Evolutionary conservation across 192 early-diverging fungal genomes (phyloP), one percentile per base, ranked within the genome.

Genomic region (Coemansia sp.): DNA sequence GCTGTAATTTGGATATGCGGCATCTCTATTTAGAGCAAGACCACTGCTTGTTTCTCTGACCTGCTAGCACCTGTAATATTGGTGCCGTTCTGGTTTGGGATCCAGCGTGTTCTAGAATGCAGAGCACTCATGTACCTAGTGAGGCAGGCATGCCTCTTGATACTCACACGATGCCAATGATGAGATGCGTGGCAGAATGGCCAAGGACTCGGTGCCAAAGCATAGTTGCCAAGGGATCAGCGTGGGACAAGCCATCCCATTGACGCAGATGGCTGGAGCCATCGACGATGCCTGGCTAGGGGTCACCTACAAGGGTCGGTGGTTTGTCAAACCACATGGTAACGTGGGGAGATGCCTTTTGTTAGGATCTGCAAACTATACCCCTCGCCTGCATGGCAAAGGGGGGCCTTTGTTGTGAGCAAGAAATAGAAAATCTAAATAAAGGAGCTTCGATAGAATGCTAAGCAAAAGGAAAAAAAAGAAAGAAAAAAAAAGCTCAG

Each of bases 291-390:
- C 8, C 18, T 45, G 43, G 43, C 18, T 45, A 18, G 9, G 8
- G n/a, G 43, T 6, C n/a, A 43, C 10, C 46, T 11, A 48, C 46
- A 26, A 50, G 23, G 23, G 21, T 26, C 9, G 10, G 23, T 50
- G 48, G 48, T 50, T 50, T 50, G 48, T 23, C 48, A 10, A 50
- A 50, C 23, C 48, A 26, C 48, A 26, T 11, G 13, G 10, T 26
- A 26, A 13, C 11, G 46, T 50, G 21, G 46, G 24, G 23, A 50
- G 48, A 13, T 11, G 48, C 23, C 23, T 50, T 23, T 21, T 21
- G 13, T 50, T 26, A 26, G 48, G 23, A 50, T 50, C 48, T 50
- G 48, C 48, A 50, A 50, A 50, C 48, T 50, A 50, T 50, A 50
- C 48, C 48, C 48, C 3, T 50, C 24, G 23, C 23, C 3, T 50